Evolutionary conservation across 371 early-diverging fungal species (phyloP).

Genomic region (Dentiscutata heterogama): DNA sequence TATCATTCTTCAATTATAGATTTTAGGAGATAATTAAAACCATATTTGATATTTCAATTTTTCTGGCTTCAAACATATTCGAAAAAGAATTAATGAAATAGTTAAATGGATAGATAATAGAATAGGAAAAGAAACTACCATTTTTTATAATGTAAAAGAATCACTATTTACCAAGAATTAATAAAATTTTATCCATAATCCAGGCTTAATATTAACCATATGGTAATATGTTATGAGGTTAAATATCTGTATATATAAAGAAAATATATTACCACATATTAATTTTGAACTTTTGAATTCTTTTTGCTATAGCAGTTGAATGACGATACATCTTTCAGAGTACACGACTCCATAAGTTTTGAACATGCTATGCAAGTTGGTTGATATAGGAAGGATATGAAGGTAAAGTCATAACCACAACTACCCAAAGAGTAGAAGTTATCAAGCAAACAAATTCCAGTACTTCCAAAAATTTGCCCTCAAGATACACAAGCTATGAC

Average conservation of each 20-base stretch:
- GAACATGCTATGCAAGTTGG: constrained; percentile 22
- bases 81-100: no score
- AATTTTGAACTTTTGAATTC: constrained; percentile 19
- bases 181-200: constrained; percentile 1
- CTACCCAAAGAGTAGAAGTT: no score
- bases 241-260: not conserved
- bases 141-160: not conserved
- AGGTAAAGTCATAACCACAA: no score
- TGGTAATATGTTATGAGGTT: no score
- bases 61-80: constrained; percentile 29
- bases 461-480: no score
- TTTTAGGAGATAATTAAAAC: no score
- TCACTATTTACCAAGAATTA: not conserved
- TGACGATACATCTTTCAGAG: constrained; percentile 36
- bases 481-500: no score
- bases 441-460: no score
- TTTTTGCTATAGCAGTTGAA: constrained; percentile 39
- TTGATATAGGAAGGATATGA: no score
- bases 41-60: constrained; percentile 37
- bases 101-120: no score
- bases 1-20: constrained; percentile 36
- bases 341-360: constrained; percentile 36
- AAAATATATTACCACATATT: not conserved
- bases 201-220: constrained; percentile 4
- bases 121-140: not conserved